phyloP scores from a whole-genome alignment of 2,329 filamentous ascomycete species.

The Coniochaeta prunicola region DNA sequence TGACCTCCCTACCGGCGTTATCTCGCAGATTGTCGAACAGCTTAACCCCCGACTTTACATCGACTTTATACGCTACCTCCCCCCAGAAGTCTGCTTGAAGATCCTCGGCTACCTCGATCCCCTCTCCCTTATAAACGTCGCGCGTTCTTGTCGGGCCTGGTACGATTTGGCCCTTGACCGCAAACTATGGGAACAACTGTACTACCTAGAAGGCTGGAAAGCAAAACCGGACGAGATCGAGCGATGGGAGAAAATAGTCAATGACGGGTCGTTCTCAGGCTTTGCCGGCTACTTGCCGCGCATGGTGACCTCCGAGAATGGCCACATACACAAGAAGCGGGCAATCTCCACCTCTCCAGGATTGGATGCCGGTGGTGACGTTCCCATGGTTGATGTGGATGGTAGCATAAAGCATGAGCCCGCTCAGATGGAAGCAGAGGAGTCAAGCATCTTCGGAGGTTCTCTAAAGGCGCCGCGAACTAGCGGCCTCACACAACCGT shows the following conservation, averaged over 20 bases:
- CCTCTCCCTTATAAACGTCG: constrained; percentile 69
- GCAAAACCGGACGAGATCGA: constrained; percentile 59
- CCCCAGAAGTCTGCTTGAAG: constrained; percentile 83
- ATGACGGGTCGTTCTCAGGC: constrained; percentile 29
- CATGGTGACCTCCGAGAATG: constrained; percentile 34
- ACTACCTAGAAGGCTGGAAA: constrained; percentile 80
- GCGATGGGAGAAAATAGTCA: constrained; percentile 56
- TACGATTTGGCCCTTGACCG: constrained; percentile 73
- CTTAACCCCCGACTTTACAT: constrained; percentile 82
- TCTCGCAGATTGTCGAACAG: constrained; percentile 73
- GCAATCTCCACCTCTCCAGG: constrained; percentile 34
- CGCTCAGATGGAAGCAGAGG: constrained; percentile 12
- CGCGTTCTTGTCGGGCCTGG: constrained; percentile 75
- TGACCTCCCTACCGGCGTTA: constrained; percentile 70
- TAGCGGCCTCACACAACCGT: constrained; percentile 13
- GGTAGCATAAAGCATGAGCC: constrained; percentile 16
- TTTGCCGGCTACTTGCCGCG: constrained; percentile 30
- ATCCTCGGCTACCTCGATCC: constrained; percentile 83
- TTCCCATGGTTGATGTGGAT: constrained; percentile 29
- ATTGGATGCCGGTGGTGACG: constrained; percentile 37
- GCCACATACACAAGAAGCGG: constrained; percentile 47
- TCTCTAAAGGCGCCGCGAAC: constrained; percentile 3
- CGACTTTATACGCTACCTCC: constrained; percentile 80
- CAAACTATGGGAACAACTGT: constrained; percentile 79
- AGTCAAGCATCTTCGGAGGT: constrained; percentile 23